Evolutionary conservation across 2,329 filamentous ascomycete genomes (phyloP).

Genomic region (Neofusicoccum parvum): DNA sequence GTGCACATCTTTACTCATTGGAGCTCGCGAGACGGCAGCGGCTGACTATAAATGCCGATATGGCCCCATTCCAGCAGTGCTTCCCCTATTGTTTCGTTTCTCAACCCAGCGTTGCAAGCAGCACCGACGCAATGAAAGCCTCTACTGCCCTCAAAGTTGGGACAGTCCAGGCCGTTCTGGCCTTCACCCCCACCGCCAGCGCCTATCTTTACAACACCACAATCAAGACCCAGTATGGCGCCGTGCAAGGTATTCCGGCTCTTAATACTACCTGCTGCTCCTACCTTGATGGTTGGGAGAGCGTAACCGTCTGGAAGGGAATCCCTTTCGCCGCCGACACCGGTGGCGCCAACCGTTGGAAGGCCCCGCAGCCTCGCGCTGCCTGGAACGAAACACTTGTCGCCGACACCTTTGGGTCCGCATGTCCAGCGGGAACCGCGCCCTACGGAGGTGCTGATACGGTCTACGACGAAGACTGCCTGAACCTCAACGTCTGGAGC

Average conservation of each 20-base stretch:
- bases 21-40: background rate
- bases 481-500: constrained; percentile 39
- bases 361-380: constrained; percentile 1
- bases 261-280: constrained; percentile 7
- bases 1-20: background rate
- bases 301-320: background rate
- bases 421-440: background rate
- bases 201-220: constrained; percentile 1
- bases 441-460: background rate
- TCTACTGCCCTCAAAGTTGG: background rate
- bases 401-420: constrained; percentile 4
- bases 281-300: background rate
- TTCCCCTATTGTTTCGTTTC: background rate
- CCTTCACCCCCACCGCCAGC: background rate
- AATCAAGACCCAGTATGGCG: background rate
- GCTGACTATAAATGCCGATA: background rate
- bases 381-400: background rate
- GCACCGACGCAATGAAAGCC: background rate
- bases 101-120: background rate
- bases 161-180: background rate
- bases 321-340: background rate
- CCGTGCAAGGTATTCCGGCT: background rate
- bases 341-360: background rate
- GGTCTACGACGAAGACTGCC: constrained; percentile 32
- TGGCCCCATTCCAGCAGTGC: background rate